Evolutionary conservation across 1,139 yeast genomes (phyloP), one percentile per base, ranked within the genome.

Genomic region (Tardiomyces blankii): DNA sequence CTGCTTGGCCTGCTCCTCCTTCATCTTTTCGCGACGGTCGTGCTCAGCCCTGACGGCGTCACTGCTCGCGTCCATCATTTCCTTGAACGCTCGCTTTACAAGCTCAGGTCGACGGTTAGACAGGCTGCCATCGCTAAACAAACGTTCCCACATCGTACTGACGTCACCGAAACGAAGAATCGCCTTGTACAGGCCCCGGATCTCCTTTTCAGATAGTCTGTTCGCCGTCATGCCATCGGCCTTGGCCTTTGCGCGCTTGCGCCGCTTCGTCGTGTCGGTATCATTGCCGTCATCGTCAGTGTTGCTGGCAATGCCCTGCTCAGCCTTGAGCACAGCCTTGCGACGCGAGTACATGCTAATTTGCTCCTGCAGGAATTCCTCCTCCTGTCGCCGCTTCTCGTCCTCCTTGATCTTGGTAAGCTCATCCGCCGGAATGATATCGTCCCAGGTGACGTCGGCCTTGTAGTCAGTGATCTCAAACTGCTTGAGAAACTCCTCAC

Each of bases 371-470:
- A 91, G 74, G 61, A 80, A 89, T 52, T 77, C 82, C 53, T 91
- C 96, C 55, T 91, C 96, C 41, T 82, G 78, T 46, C 85, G 77
- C 62, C 80, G 80, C 70, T 83, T 82, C 59, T 91, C 98, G 50
- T 88, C 95, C 51, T 85, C 95, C 63, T 93, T 91, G 59, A 93
- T 74, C 61, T 85, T 85, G 48, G 79, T 76, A 51, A 93, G 73
- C 64, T 93, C 98, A 44, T 87, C 96, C 53, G 87, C 93, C 1
- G 99, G 99, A 57, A 93, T 93, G 56, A 93, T 93, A 63, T 93
- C 99, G 67, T 93, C 98, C 99, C 99, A 93, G 54, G 88, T 94
- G 49, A 91, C 88, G 63, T 93, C 97, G 0, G 98, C 97, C 66
- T 93, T 93, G 65, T 89, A 93, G 64, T 93, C 98, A 0, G 98